Percentiles rank a stretch among this genome's conserved stretches.
Conservation (phyloP, 1,284 basidiomycete genomes). For the Trichosporon asahii region DNA sequence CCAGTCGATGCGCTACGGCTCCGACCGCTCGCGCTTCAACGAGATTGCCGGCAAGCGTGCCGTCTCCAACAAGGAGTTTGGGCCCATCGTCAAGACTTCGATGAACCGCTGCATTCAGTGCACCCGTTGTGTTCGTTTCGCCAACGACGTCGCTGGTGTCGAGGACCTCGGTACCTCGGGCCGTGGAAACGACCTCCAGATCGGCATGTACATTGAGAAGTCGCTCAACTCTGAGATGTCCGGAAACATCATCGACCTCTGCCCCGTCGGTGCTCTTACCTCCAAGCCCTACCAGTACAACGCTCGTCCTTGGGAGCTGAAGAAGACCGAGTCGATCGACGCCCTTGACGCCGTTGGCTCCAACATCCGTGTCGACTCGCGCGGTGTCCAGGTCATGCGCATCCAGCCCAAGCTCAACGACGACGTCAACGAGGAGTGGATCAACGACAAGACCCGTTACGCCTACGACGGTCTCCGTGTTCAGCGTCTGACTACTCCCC, state of each 20-base stretch:
- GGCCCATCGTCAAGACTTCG: conserved; percentile 95
- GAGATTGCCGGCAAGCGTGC: conserved; percentile 97
- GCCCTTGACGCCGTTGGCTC: conserved; percentile 98
- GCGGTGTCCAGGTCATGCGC: conserved; percentile 95
- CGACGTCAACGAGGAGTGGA: conserved; percentile 99
- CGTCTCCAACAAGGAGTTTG: conserved; percentile 97
- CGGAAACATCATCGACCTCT: conserved; percentile 95
- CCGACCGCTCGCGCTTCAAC: conserved; percentile 95
- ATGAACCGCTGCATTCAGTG: conserved; percentile 99
- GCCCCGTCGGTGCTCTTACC: conserved; percentile 91
- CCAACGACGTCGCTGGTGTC: conserved; percentile 97
- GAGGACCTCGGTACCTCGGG: conserved; percentile 97
- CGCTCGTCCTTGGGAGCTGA: conserved; percentile 96
- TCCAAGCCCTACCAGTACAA: conserved; percentile 98
- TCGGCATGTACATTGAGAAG: conserved; percentile 97
- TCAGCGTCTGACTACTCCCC: conserved; percentile 89
- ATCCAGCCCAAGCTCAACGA: conserved; percentile 95
- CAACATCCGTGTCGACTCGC: conserved; percentile 95
- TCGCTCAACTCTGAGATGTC: conserved; percentile 96
- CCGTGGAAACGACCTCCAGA: conserved; percentile 97
- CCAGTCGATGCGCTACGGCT: conserved; percentile 98
- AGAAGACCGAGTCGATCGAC: conserved; percentile 96
- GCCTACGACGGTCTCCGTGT: conserved; percentile 93
- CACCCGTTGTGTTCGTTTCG: conserved; percentile 97
- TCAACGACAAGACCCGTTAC: conserved; percentile 97